These are phyloP conservation scores for Schizothecium vesticola DNA, from an alignment of 495 filamentous ascomycete genomes.

Conservation along the genomic window DNA sequence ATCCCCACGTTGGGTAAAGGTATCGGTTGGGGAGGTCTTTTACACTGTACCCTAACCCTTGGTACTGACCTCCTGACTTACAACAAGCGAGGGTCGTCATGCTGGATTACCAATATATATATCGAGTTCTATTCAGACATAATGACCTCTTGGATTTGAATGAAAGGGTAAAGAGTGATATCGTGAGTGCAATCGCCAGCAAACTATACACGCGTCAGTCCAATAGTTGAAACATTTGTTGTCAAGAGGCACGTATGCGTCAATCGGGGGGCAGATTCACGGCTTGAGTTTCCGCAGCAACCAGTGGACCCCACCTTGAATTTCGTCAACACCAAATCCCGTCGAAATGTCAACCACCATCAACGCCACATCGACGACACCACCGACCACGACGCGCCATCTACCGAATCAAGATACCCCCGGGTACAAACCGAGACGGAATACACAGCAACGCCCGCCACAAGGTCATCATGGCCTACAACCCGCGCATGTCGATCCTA, in stretches of 20 bases:
- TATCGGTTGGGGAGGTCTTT: not conserved
- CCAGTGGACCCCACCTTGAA: constrained; percentile 17
- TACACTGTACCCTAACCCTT: not conserved
- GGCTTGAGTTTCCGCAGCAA: constrained; percentile 15
- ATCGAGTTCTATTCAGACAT: too few relatives aligned
- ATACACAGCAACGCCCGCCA: not conserved
- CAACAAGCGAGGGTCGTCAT: too few relatives aligned
- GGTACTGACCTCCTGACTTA: not conserved
- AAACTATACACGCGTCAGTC: too few relatives aligned
- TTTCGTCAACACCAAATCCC: constrained; percentile 2
- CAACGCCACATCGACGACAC: not conserved
- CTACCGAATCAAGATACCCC: not conserved
- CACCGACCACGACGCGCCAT: not conserved
- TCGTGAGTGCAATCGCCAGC: too few relatives aligned
- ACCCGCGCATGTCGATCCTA: constrained; percentile 70
- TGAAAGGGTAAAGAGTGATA: too few relatives aligned
- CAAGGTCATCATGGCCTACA: constrained; percentile 56
- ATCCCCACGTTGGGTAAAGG: not conserved
- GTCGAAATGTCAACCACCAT: not conserved
- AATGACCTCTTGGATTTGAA: too few relatives aligned
- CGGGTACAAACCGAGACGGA: not conserved
- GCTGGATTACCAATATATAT: too few relatives aligned
- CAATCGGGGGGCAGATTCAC: not conserved
- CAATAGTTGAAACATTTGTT: too few relatives aligned
- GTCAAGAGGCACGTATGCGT: not conserved